A percentile compares a stretch with the other conserved stretches of the same genome.
Evolutionary conservation across 495 filamentous ascomycete species (phyloP).

Genomic region (Penicillium pulvis): DNA sequence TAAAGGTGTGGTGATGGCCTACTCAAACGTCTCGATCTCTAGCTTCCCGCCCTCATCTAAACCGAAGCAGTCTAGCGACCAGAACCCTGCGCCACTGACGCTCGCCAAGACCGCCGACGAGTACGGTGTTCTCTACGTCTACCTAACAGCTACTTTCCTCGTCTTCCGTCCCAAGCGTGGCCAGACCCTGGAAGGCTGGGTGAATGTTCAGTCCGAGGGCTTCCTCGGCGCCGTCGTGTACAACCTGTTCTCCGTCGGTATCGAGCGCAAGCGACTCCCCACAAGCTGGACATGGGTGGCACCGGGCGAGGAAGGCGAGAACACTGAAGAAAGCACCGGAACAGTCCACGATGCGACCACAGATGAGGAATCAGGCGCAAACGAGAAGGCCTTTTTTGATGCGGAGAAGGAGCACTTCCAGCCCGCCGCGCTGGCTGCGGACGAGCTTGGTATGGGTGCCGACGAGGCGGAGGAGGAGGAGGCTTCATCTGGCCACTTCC

Average conservation of each 20-base stretch:
- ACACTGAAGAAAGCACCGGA: constrained; percentile 8
- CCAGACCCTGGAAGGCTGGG: constrained; percentile 61
- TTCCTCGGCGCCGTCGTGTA: constrained; percentile 70
- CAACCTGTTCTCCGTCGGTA: constrained; percentile 75
- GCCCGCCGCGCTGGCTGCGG: constrained; percentile 36
- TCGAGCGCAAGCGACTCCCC: constrained; percentile 67
- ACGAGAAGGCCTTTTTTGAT: constrained; percentile 33
- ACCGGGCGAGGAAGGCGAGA: constrained; percentile 39
- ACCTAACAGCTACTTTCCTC: constrained; percentile 73
- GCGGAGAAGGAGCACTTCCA: constrained; percentile 48
- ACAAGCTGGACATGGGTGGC: constrained; percentile 65
- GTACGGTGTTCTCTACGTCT: constrained; percentile 68
- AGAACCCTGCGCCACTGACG: constrained; percentile 45
- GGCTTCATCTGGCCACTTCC: constrained; percentile 56
- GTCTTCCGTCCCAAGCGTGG: constrained; percentile 65
- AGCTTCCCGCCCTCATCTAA: constrained; percentile 31
- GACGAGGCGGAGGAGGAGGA: constrained; percentile 35
- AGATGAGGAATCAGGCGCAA: constrained; percentile 34
- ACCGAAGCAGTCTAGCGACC: constrained; percentile 31
- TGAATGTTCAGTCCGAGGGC: constrained; percentile 72
- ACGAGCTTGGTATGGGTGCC: constrained; percentile 32
- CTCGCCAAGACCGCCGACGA: constrained; percentile 62
- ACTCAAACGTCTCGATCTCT: constrained; percentile 58
- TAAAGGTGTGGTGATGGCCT: constrained; percentile 70
- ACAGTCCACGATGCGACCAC: constrained; percentile 21